These are phyloP conservation scores for Melastoma candidum DNA, from an alignment of 441 rosid genomes.

Conservation along the genomic window DNA sequence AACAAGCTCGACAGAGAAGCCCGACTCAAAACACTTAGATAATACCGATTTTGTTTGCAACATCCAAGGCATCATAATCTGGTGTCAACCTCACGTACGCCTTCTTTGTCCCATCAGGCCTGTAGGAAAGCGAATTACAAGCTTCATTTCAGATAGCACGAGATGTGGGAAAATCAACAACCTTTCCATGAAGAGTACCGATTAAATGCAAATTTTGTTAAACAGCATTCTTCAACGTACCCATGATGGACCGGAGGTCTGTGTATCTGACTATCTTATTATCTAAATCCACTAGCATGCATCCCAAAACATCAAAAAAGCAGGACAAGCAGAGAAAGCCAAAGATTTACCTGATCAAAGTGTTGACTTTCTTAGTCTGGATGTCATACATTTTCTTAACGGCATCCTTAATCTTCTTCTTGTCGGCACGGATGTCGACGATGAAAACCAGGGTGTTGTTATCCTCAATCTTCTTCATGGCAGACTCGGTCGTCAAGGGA, in stretches of 20 bases:
- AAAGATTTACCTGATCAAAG: slow-evolving; percentile 10
- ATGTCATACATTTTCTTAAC: slow-evolving; percentile 53
- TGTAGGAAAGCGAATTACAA: neutral
- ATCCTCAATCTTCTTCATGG: slow-evolving; percentile 62
- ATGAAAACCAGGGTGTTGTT: slow-evolving; percentile 51
- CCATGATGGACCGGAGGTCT: no score
- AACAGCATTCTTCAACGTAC: no score
- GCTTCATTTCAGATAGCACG: no score
- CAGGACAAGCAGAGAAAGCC: neutral
- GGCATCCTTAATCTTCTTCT: slow-evolving; percentile 45
- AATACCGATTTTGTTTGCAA: slow-evolving; percentile 17
- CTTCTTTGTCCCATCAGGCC: slow-evolving; percentile 18
- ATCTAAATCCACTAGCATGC: neutral
- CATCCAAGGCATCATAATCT: slow-evolving; percentile 16
- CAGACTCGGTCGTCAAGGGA: slow-evolving; percentile 47
- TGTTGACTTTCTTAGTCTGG: slow-evolving; percentile 26
- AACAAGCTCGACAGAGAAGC: no score
- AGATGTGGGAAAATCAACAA: no score
- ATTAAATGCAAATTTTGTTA: no score
- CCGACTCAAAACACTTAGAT: slow-evolving; percentile 4
- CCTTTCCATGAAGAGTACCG: no score
- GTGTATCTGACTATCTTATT: no score
- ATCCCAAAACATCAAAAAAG: neutral
- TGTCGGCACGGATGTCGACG: slow-evolving; percentile 49
- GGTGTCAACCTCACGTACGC: slow-evolving; percentile 18